phyloP scores from a whole-genome alignment of 495 filamentous ascomycete genomes.

The Xylaria curta region DNA sequence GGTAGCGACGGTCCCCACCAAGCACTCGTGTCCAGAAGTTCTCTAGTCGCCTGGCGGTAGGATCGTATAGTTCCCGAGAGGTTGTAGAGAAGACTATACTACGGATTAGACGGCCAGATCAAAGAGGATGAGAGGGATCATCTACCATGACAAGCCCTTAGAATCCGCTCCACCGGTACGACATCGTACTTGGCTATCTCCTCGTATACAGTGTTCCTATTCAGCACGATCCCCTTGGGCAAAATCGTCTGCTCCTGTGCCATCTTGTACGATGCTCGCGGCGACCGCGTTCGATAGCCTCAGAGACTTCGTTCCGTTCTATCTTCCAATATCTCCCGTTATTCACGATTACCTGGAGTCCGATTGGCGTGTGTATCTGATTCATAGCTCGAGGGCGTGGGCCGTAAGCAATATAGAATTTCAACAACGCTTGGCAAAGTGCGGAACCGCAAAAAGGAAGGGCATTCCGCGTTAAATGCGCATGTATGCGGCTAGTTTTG shows the following conservation, averaged over 20 bases:
- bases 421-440: constrained; percentile 10
- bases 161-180: constrained; percentile 56
- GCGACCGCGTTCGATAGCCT: constrained; percentile 31
- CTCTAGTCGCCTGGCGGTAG: constrained; percentile 59
- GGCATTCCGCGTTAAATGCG: constrained; percentile 8
- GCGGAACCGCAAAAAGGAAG: background rate
- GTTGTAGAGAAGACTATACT: constrained; percentile 59
- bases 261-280: constrained; percentile 37
- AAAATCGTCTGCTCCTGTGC: constrained; percentile 42
- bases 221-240: constrained; percentile 57
- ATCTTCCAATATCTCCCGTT: constrained; percentile 26
- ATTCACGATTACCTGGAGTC: constrained; percentile 24
- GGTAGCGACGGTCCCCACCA: constrained; percentile 54
- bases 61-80: constrained; percentile 55
- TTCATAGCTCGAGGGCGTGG: constrained; percentile 36
- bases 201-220: constrained; percentile 50
- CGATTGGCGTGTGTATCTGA: constrained; percentile 24
- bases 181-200: constrained; percentile 55
- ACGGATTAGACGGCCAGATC: constrained; percentile 24
- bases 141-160: constrained; percentile 58
- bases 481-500: background rate
- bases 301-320: constrained; percentile 30
- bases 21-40: constrained; percentile 66
- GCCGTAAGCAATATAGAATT: constrained; percentile 2
- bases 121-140: constrained; percentile 7